Base-by-base conservation (phyloP, 208 protist genomes). In the Trypanosoma scelopori region DNA sequence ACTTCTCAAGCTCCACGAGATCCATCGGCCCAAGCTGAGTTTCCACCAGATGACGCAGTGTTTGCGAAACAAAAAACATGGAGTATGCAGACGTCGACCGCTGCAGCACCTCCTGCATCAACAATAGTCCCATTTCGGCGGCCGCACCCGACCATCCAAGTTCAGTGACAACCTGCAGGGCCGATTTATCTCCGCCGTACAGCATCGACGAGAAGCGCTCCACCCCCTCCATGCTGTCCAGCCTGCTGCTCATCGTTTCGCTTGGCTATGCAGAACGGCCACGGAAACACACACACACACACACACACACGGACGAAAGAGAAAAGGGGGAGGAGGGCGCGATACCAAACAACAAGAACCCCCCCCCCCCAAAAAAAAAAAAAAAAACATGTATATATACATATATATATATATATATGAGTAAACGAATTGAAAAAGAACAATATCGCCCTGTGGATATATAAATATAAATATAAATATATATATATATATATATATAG, bases 21-120 rank as follows among this genome's bases (percentile, higher is more conserved):
- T 65, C 62, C 16, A 46, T n/a, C 20, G 23, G 49, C 16, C 27
- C 22, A 62, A 82, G 72, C 15, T 78, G 47, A 0, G 64, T 69
- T 49, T 81, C 71, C 23, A 84, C 52, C 35, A 80, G 74, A 56
- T 87, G 71, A 13, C 62, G 63, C 6, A 79, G 45, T 11, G 69
- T 72, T 15, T 76, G 74, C 15, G 77, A 81, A 18, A 82, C 78
- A 65, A 87, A 87, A 30, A 84, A 80, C n/a, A 87, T 80, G 1
- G 78, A 79, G 49, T 82, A 74, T 9, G 45, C 68, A 43, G 78
- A 80, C 7, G 43, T 56, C 13, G 78, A 87, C 50, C 79, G 66
- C 78, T 76, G 58, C 47, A 87, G 71, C 32, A 74, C 68, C 7
- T 50, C 48, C 59, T 79, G 74, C 70, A 81, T 65, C 16, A 76